phyloP scores from a whole-genome alignment of 495 filamentous ascomycete species.

The Aspergillus panamensis region DNA sequence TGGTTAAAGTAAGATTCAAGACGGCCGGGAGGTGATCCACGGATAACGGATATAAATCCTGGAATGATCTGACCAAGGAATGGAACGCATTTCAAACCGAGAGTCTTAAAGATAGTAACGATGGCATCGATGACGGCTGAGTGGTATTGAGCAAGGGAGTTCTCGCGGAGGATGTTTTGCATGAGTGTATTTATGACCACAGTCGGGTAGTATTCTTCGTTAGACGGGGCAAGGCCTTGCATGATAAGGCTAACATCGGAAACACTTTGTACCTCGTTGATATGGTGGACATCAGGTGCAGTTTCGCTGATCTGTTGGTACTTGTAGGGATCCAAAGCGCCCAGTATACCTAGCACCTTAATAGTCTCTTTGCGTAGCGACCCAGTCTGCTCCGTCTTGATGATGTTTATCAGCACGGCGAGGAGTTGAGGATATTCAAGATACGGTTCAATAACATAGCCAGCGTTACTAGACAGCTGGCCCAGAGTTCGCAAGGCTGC shows the following conservation, averaged over 20 bases:
- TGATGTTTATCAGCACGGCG: constrained; percentile 87
- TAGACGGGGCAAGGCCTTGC: constrained; percentile 92
- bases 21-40: constrained; percentile 63
- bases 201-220: constrained; percentile 97
- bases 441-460: constrained; percentile 97
- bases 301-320: constrained; percentile 64
- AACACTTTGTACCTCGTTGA: constrained; percentile 58
- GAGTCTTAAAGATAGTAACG: constrained; percentile 95
- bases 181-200: constrained; percentile 95
- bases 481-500: constrained; percentile 87
- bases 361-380: constrained; percentile 88
- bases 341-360: constrained; percentile 92
- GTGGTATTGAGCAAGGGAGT: constrained; percentile 82
- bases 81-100: constrained; percentile 90
- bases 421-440: constrained; percentile 90
- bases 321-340: constrained; percentile 92
- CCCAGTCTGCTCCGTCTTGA: constrained; percentile 82
- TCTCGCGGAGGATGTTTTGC: constrained; percentile 80
- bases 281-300: constrained; percentile 48
- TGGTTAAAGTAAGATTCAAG: constrained; percentile 97
- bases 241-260: constrained; percentile 98
- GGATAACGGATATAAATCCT: constrained; percentile 84
- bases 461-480: constrained; percentile 87
- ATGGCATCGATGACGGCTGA: constrained; percentile 96
- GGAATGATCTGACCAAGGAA: constrained; percentile 92